Percentiles rank a stretch among this genome's conserved stretches.
These are phyloP conservation scores for Neurospora sp. DNA, from an alignment of 495 filamentous ascomycete species.

Conservation along the genomic window DNA sequence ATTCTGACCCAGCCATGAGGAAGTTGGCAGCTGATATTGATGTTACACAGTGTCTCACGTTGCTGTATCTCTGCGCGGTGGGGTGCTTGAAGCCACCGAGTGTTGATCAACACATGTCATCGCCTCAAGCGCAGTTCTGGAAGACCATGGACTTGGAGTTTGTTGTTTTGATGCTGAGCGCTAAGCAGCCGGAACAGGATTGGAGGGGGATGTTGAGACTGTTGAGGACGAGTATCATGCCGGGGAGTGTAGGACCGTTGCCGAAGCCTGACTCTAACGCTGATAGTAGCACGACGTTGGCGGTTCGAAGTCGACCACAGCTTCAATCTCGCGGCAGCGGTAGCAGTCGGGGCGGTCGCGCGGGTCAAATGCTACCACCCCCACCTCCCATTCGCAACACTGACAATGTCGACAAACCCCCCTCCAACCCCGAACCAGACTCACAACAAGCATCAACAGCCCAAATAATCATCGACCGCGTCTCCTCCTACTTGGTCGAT, in stretches of 20 bases:
- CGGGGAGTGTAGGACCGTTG: conserved; percentile 35
- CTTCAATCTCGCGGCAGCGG: not conserved
- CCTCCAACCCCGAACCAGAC: not conserved
- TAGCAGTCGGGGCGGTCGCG: not conserved
- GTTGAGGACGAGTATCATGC: conserved; percentile 32
- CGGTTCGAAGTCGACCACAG: conserved; percentile 6
- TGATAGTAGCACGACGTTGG: conserved; percentile 3
- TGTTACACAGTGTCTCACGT: conserved; percentile 26
- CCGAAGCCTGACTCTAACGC: conserved; percentile 14
- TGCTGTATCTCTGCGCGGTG: conserved; percentile 30
- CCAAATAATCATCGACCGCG: conserved; percentile 27
- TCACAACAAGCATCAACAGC: conserved; percentile 5
- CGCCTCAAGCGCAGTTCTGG: conserved; percentile 31
- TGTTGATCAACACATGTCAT: conserved; percentile 1
- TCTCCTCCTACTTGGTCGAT: conserved; percentile 31
- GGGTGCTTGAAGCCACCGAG: conserved; percentile 21
- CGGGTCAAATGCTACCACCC: not conserved
- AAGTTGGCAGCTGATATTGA: conserved; percentile 23
- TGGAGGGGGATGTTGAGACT: conserved; percentile 29
- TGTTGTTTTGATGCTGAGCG: conserved; percentile 31
- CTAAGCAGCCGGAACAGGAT: conserved; percentile 34
- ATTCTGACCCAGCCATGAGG: conserved; percentile 13
- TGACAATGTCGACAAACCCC: not conserved
- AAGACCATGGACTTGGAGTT: conserved; percentile 36
- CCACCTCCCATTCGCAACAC: not conserved